Evolutionary conservation across 345 rosid genomes (phyloP).

Genomic region (Eucalyptus marginata): DNA sequence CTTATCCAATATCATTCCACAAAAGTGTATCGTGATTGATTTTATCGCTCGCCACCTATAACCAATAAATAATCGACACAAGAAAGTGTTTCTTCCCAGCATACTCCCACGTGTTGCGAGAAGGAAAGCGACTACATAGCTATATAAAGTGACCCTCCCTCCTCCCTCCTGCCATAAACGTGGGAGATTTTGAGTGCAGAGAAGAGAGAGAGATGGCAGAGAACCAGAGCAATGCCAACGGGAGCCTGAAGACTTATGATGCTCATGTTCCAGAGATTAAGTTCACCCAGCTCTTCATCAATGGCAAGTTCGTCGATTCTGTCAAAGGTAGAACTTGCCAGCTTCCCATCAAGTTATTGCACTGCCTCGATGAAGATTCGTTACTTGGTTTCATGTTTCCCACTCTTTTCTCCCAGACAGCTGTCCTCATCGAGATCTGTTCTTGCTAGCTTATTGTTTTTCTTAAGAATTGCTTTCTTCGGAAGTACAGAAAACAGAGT

Average conservation of each 20-base stretch:
- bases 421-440: not conserved
- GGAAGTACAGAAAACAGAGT: not conserved
- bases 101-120: not conserved
- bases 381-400: not conserved
- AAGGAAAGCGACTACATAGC: not conserved
- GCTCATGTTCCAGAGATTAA: slow-evolving; percentile 31
- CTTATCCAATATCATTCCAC: not conserved
- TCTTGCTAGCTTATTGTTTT: not conserved
- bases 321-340: slow-evolving; percentile 26
- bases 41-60: not conserved
- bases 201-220: slow-evolving; percentile 16
- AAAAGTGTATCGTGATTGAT: not conserved
- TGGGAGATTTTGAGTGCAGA: not conserved
- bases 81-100: not conserved
- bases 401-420: not conserved
- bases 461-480: not conserved
- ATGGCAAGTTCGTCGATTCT: slow-evolving; percentile 54
- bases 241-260: not conserved
- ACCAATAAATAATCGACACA: not conserved
- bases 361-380: not conserved
- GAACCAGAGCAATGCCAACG: slow-evolving; percentile 12
- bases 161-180: not conserved
- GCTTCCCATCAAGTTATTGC: not conserved
- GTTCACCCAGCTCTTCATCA: slow-evolving; percentile 60
- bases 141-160: not conserved